phyloP scores from a whole-genome alignment of 208 protist species.

The Trypanosoma boissoni region DNA sequence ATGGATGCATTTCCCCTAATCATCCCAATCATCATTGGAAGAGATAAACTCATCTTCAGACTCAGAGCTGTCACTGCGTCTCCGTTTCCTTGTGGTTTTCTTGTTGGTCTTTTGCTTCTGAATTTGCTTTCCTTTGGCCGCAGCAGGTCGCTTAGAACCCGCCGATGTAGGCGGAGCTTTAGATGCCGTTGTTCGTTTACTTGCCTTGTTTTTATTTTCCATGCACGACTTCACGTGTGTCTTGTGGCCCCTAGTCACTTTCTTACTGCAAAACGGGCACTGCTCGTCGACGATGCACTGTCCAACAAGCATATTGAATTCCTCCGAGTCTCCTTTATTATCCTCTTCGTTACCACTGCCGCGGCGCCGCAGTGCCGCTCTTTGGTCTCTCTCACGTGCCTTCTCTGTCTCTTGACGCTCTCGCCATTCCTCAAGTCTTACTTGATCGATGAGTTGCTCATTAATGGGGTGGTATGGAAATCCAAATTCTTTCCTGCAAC shows the following conservation, averaged over 20 bases:
- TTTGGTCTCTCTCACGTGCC: slow-evolving; percentile 27
- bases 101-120: neutral
- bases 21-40: slow-evolving; percentile 25
- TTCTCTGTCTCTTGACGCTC: slow-evolving; percentile 37
- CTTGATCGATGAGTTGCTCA: slow-evolving; percentile 63
- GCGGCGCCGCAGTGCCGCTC: slow-evolving; percentile 33
- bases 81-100: slow-evolving; percentile 27
- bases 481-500: slow-evolving; percentile 63
- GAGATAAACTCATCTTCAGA: slow-evolving; percentile 16
- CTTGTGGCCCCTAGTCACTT: slow-evolving; percentile 46
- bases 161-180: too few species aligned
- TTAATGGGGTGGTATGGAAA: slow-evolving; percentile 86
- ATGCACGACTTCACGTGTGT: slow-evolving; percentile 59
- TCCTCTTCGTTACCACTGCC: neutral
- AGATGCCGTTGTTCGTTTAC: neutral
- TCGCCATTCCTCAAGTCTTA: slow-evolving; percentile 60
- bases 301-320: neutral
- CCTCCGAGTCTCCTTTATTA: neutral
- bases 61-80: slow-evolving; percentile 20
- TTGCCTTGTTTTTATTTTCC: slow-evolving; percentile 12
- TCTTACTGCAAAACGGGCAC: slow-evolving; percentile 63
- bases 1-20: slow-evolving; percentile 15
- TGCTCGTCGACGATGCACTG: slow-evolving; percentile 39
- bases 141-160: too few species aligned
- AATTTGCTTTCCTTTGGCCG: slow-evolving; percentile 3